Percentiles rank a stretch among this genome's conserved stretches.
phyloP scores from a whole-genome alignment of 2,329 filamentous ascomycete genomes.

The Fonsecaea pugnacius region DNA sequence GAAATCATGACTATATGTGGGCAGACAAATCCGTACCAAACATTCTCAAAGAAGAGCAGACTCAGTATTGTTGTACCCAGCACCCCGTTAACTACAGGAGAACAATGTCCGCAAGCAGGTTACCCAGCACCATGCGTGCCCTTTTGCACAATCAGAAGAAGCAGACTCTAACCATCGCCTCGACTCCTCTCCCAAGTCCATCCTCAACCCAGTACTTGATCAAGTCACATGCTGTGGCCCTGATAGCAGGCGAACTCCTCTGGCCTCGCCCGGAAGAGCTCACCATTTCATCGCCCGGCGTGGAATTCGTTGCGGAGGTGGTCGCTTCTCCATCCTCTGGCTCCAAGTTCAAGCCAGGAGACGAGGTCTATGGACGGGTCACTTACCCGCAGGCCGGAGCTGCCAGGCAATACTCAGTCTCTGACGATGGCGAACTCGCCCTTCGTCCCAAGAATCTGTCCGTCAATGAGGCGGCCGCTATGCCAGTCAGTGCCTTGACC shows the following conservation, averaged over 20 bases:
- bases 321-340: slow-evolving; percentile 40
- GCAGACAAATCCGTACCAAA: not conserved
- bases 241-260: slow-evolving; percentile 50
- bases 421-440: slow-evolving; percentile 45
- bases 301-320: slow-evolving; percentile 50
- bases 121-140: slow-evolving; percentile 31
- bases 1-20: not conserved
- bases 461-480: slow-evolving; percentile 45
- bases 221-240: slow-evolving; percentile 45
- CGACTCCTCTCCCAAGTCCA: slow-evolving; percentile 37
- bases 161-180: slow-evolving; percentile 32
- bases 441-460: slow-evolving; percentile 43
- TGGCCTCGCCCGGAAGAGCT: slow-evolving; percentile 45
- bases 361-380: slow-evolving; percentile 47
- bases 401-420: slow-evolving; percentile 46
- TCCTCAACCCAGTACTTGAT: slow-evolving; percentile 46
- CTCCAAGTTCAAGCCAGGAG: slow-evolving; percentile 47
- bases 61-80: not conserved
- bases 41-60: not conserved
- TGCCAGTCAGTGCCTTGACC: slow-evolving; percentile 49
- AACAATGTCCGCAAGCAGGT: slow-evolving; percentile 19
- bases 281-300: slow-evolving; percentile 45
- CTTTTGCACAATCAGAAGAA: slow-evolving; percentile 28
- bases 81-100: not conserved
- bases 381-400: slow-evolving; percentile 45